Conservation (phyloP, 1,284 basidiomycete genomes). For the Stereum hirsutum region DNA sequence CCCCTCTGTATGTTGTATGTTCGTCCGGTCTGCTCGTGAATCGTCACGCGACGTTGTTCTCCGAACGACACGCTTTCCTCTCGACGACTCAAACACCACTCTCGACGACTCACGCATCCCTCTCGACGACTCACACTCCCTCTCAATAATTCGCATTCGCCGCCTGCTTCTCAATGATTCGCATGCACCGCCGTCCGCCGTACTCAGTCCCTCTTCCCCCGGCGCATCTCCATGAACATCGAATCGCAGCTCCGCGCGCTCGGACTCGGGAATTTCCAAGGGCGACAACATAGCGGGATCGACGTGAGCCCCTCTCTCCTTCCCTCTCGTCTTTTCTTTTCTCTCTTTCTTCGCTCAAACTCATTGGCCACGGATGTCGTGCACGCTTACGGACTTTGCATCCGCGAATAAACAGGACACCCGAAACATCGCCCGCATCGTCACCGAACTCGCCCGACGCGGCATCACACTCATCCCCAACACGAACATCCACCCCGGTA, state of each 20-base stretch:
- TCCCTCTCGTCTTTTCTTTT: background rate
- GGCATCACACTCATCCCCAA: slow-evolving; percentile 68
- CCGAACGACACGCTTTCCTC: too few relatives aligned
- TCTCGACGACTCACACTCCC: too few relatives aligned
- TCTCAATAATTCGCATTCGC: too few relatives aligned
- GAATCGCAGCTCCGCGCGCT: slow-evolving; percentile 51
- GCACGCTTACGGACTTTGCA: background rate
- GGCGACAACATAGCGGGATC: slow-evolving; percentile 80
- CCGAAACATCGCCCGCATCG: slow-evolving; percentile 74
- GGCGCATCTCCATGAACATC: slow-evolving; percentile 45
- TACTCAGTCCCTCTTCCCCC: slow-evolving; percentile 17
- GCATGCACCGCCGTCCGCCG: background rate
- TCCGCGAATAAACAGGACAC: slow-evolving; percentile 60
- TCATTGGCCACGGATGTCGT: background rate
- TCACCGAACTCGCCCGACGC: slow-evolving; percentile 63
- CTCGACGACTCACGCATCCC: too few relatives aligned
- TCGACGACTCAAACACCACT: too few relatives aligned
- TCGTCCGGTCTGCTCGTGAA: too few relatives aligned
- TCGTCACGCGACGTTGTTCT: too few relatives aligned
- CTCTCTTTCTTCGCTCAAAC: background rate
- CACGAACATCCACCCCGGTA: slow-evolving; percentile 53
- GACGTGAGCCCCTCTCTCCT: slow-evolving; percentile 56
- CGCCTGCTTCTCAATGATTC: too few relatives aligned
- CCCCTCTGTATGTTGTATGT: too few relatives aligned
- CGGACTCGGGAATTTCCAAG: slow-evolving; percentile 59